phyloP scores from a whole-genome alignment of 2,329 filamentous ascomycete species.

The Trichophyton benhamiae region DNA sequence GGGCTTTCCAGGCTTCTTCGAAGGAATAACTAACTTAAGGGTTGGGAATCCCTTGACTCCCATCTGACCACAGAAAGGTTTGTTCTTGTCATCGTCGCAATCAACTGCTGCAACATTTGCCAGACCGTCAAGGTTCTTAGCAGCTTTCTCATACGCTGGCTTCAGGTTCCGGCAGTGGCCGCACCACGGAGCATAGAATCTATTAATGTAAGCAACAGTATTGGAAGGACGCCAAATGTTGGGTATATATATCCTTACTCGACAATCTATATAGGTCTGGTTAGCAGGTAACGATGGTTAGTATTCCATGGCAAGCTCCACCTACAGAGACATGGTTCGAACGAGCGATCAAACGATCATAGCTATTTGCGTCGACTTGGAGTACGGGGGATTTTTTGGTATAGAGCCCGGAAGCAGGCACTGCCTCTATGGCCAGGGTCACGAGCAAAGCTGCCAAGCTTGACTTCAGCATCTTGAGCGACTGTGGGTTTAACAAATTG shows the following conservation, averaged over 20 bases:
- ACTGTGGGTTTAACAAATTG: background rate
- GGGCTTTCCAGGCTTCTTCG: constrained; percentile 68
- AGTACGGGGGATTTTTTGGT: constrained; percentile 76
- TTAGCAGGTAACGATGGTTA: background rate
- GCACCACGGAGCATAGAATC: constrained; percentile 97
- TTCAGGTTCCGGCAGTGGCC: constrained; percentile 95
- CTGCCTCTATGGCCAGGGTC: constrained; percentile 51
- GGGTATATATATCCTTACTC: constrained; percentile 33
- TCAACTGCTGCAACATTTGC: constrained; percentile 91
- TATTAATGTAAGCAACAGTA: constrained; percentile 25
- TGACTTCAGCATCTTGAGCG: constrained; percentile 23
- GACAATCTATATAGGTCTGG: constrained; percentile 32
- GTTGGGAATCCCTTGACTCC: constrained; percentile 92
- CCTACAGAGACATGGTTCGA: constrained; percentile 86
- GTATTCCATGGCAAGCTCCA: constrained; percentile 6
- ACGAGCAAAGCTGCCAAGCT: constrained; percentile 39
- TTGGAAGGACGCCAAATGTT: constrained; percentile 8
- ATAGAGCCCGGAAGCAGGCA: constrained; percentile 58
- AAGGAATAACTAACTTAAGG: constrained; percentile 79
- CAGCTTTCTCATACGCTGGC: constrained; percentile 88
- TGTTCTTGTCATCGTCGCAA: constrained; percentile 90
- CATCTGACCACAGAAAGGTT: constrained; percentile 70
- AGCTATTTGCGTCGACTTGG: constrained; percentile 66
- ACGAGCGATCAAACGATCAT: constrained; percentile 68
- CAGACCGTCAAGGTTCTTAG: constrained; percentile 75